phyloP scores from a whole-genome alignment of 1,284 basidiomycete species.

The Fomitiporia mediterranea region DNA sequence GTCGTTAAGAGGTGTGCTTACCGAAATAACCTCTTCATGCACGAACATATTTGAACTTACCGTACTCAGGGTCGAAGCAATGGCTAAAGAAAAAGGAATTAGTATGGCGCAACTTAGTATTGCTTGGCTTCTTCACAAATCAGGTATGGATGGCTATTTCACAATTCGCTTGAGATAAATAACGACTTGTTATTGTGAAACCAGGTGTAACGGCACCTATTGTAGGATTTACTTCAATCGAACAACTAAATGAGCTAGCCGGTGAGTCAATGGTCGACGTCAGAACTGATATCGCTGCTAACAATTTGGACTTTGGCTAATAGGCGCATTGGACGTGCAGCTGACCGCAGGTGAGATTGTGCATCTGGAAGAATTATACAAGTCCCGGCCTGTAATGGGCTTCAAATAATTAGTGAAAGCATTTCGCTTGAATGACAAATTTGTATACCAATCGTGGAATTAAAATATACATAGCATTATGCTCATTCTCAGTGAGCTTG shows the following conservation, averaged over 20 bases:
- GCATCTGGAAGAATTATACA: conserved; percentile 37
- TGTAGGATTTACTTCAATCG: conserved; percentile 45
- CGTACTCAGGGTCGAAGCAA: conserved; percentile 36
- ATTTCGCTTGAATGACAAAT: too few relatives aligned
- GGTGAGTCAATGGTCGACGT: conserved; percentile 30
- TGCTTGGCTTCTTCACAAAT: conserved; percentile 33
- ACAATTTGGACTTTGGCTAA: not conserved
- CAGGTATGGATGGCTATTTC: conserved; percentile 7
- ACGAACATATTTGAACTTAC: too few relatives aligned
- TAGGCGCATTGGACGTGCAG: conserved; percentile 37
- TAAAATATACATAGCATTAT: too few relatives aligned
- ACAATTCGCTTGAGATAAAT: not conserved
- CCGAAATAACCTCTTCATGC: too few relatives aligned
- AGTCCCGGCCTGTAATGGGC: too few relatives aligned
- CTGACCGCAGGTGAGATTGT: conserved; percentile 50
- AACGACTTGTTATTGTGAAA: not conserved
- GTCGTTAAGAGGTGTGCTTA: not conserved
- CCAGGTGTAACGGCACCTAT: conserved; percentile 45
- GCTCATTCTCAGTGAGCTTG: too few relatives aligned
- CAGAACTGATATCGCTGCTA: not conserved
- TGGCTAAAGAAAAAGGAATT: conserved; percentile 32
- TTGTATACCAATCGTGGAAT: too few relatives aligned
- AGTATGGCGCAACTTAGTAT: conserved; percentile 37
- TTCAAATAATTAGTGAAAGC: too few relatives aligned
- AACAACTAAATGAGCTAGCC: conserved; percentile 46